A percentile compares a stretch with the other conserved stretches of the same genome.
Conservation (phyloP, 768 basidiomycete genomes). For the Mycena vulgaris region DNA sequence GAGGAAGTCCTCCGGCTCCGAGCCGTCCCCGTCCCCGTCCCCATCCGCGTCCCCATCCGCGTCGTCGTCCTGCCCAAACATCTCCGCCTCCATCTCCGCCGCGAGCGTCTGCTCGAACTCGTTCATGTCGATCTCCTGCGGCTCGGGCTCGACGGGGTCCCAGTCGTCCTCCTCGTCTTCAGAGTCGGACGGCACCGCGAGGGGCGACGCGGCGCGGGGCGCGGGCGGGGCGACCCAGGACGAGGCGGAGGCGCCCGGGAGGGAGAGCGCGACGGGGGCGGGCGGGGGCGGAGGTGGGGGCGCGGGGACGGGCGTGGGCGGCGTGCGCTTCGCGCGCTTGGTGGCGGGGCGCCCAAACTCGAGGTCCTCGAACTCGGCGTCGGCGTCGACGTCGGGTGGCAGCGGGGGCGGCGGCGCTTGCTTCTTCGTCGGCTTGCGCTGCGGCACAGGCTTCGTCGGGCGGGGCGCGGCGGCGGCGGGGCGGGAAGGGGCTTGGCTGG, state of each 20-base stretch:
- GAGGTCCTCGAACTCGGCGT: constrained; percentile 59
- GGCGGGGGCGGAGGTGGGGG: constrained; percentile 6
- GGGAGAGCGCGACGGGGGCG: constrained; percentile 41
- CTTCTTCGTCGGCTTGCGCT: constrained; percentile 38
- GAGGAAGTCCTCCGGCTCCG: constrained; percentile 65
- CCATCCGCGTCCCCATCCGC: constrained; percentile 45
- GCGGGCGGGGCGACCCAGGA: constrained; percentile 37
- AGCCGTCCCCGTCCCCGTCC: constrained; percentile 37
- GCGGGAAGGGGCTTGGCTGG: constrained; percentile 40
- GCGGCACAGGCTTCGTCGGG: constrained; percentile 34
- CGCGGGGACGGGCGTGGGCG: constrained; percentile 39
- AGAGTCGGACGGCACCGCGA: constrained; percentile 45
- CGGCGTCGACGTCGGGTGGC: constrained; percentile 29
- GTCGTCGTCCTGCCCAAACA: constrained; percentile 45
- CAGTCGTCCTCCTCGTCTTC: constrained; percentile 71
- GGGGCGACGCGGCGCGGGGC: constrained; percentile 40
- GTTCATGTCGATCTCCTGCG: constrained; percentile 56
- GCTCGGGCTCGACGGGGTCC: constrained; percentile 54
- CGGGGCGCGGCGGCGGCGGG: constrained; percentile 44
- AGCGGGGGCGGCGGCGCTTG: constrained; percentile 38
- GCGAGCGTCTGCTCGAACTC: constrained; percentile 49
- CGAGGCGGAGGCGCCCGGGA: constrained; percentile 28
- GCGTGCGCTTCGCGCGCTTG: constrained; percentile 45
- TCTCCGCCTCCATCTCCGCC: constrained; percentile 54
- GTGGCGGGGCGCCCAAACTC: constrained; percentile 60